phyloP scores from a whole-genome alignment of 2,329 filamentous ascomycete genomes.

The Cryphonectria japonica region DNA sequence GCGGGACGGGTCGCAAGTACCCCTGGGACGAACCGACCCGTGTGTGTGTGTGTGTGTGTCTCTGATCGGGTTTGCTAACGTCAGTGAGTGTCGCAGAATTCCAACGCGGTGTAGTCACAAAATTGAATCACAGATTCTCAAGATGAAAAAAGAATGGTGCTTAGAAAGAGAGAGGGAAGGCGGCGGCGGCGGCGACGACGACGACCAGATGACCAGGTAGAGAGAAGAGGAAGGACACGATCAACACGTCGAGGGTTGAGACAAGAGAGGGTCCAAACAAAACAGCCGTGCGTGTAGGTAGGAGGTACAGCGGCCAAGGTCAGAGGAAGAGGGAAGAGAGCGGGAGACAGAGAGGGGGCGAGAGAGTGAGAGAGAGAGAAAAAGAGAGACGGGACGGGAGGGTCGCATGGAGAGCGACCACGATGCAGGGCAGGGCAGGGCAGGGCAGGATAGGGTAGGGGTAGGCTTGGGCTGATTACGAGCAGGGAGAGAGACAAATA shows the following conservation, averaged over 20 bases:
- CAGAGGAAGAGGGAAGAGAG: not conserved
- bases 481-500: constrained; percentile 27
- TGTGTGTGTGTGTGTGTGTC: not conserved
- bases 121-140: constrained; percentile 7
- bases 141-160: not conserved
- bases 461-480: constrained; percentile 32
- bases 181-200: constrained; percentile 17
- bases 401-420: constrained; percentile 27
- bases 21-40: not conserved
- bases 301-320: not conserved
- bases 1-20: constrained; percentile 3
- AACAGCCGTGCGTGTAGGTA: constrained; percentile 4
- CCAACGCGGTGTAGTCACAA: not conserved
- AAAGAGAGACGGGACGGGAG: constrained; percentile 29
- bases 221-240: constrained; percentile 13
- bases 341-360: constrained; percentile 5
- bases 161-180: constrained; percentile 7
- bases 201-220: not conserved
- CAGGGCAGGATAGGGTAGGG: constrained; percentile 32
- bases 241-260: constrained; percentile 19
- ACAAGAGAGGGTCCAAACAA: constrained; percentile 18
- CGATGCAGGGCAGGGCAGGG: constrained; percentile 5
- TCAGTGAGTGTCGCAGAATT: constrained; percentile 5
- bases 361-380: constrained; percentile 11
- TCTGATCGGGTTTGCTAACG: not conserved